Conservation (phyloP, 2,329 filamentous ascomycete species). For the Emmonsia crescens region DNA sequence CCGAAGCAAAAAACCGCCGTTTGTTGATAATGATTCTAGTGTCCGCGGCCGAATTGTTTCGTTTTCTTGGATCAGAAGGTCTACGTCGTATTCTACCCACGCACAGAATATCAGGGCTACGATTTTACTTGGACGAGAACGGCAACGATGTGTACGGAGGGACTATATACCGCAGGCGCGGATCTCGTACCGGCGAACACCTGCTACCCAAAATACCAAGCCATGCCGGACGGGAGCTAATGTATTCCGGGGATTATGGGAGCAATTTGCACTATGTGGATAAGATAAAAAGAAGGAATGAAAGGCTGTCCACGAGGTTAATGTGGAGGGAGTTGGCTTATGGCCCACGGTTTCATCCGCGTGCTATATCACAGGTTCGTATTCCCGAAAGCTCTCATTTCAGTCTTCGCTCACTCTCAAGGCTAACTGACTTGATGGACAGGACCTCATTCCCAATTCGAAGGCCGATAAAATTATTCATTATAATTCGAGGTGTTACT, state of each 20-base stretch:
- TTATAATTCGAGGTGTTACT: slow-evolving; percentile 78
- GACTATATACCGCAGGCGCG: slow-evolving; percentile 32
- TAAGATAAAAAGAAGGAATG: slow-evolving; percentile 45
- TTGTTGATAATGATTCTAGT: slow-evolving; percentile 16
- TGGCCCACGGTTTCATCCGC: slow-evolving; percentile 49
- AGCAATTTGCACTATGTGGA: slow-evolving; percentile 48
- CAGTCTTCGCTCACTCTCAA: neutral
- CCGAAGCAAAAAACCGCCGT: neutral
- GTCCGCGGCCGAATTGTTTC: slow-evolving; percentile 38
- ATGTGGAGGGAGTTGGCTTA: slow-evolving; percentile 72
- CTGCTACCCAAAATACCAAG: slow-evolving; percentile 78
- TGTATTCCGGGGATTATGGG: slow-evolving; percentile 75
- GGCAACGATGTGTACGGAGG: slow-evolving; percentile 18
- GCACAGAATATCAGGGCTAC: slow-evolving; percentile 22
- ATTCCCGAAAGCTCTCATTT: neutral
- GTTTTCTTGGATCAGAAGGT: slow-evolving; percentile 43
- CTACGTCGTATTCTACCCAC: slow-evolving; percentile 42
- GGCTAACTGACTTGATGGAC: slow-evolving; percentile 6
- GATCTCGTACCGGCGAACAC: slow-evolving; percentile 34
- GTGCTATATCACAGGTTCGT: slow-evolving; percentile 57
- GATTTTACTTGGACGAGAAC: slow-evolving; percentile 22
- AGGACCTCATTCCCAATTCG: slow-evolving; percentile 67
- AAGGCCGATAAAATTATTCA: slow-evolving; percentile 79
- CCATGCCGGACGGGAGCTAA: slow-evolving; percentile 62
- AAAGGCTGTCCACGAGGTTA: slow-evolving; percentile 54